Conservation (phyloP, 495 filamentous ascomycete species). For the Tuber aestivum region DNA sequence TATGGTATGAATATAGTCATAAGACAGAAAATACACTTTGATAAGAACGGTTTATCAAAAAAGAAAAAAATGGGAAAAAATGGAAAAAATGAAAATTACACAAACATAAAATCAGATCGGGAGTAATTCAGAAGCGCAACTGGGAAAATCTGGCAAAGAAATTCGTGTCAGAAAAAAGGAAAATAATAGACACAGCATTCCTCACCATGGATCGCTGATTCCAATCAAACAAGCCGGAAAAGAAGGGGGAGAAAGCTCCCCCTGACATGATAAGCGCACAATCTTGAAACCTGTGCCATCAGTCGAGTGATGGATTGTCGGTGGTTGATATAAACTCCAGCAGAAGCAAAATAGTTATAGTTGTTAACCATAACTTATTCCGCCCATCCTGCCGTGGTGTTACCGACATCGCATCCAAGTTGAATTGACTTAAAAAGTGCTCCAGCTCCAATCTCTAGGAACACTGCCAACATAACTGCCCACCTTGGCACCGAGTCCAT, state of each 20-base stretch:
- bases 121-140: background rate
- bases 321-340: background rate
- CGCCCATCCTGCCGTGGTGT: background rate
- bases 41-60: background rate
- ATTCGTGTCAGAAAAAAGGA: background rate
- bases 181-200: background rate
- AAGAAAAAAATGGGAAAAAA: too few relatives aligned
- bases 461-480: conserved; percentile 53
- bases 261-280: background rate
- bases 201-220: background rate
- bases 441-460: conserved; percentile 66
- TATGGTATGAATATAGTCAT: background rate
- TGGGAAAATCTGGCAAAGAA: background rate
- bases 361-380: background rate
- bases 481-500: conserved; percentile 33
- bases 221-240: background rate
- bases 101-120: background rate
- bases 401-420: background rate
- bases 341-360: background rate
- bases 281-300: background rate
- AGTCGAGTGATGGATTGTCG: background rate
- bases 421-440: conserved; percentile 54
- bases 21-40: background rate
- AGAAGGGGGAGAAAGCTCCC: background rate
- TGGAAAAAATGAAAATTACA: background rate